Percentiles rank a stretch among this genome's conserved stretches.
Evolutionary conservation across 768 basidiomycete species (phyloP).

Genomic region (Rhodotorula sphaerocarpa): DNA sequence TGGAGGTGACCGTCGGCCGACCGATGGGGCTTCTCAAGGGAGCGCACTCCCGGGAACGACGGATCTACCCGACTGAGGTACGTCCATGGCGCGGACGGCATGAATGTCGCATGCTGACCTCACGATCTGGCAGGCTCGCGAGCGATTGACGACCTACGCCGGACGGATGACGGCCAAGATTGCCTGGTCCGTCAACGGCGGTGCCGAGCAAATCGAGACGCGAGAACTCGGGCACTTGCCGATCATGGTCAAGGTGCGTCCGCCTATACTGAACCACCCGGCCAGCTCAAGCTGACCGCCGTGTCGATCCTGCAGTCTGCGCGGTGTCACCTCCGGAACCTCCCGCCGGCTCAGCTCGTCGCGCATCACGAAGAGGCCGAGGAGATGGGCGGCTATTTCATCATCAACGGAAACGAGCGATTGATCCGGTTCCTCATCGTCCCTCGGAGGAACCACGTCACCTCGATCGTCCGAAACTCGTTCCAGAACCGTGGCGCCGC

Average conservation of each 20-base stretch:
- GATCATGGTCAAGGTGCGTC: slow-evolving; percentile 88
- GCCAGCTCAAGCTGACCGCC: no score
- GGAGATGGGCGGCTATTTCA: slow-evolving; percentile 97
- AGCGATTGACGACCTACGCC: slow-evolving; percentile 83
- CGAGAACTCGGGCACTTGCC: slow-evolving; percentile 87
- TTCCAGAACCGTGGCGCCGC: slow-evolving; percentile 88
- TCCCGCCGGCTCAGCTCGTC: slow-evolving; percentile 80
- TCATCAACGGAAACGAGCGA: slow-evolving; percentile 98
- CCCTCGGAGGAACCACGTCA: slow-evolving; percentile 89
- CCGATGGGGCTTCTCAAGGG: slow-evolving; percentile 84
- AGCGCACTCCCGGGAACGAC: slow-evolving; percentile 61
- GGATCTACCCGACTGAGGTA: slow-evolving; percentile 84
- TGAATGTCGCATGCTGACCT: neutral
- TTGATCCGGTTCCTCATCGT: slow-evolving; percentile 95
- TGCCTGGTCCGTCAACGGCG: slow-evolving; percentile 72
- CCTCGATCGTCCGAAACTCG: slow-evolving; percentile 79
- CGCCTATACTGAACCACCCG: no score
- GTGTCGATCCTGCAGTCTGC: slow-evolving; percentile 55
- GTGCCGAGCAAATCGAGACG: slow-evolving; percentile 58
- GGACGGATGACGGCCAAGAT: slow-evolving; percentile 80
- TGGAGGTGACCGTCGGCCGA: slow-evolving; percentile 67
- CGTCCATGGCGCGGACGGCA: neutral
- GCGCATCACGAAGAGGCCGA: slow-evolving; percentile 88
- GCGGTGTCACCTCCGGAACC: slow-evolving; percentile 77
- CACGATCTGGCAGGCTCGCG: slow-evolving; percentile 60